Evolutionary conservation across 352 stramenopile genomes (phyloP), one percentile per base, ranked within the genome.

Genomic region (Phytopythium ostracodes): DNA sequence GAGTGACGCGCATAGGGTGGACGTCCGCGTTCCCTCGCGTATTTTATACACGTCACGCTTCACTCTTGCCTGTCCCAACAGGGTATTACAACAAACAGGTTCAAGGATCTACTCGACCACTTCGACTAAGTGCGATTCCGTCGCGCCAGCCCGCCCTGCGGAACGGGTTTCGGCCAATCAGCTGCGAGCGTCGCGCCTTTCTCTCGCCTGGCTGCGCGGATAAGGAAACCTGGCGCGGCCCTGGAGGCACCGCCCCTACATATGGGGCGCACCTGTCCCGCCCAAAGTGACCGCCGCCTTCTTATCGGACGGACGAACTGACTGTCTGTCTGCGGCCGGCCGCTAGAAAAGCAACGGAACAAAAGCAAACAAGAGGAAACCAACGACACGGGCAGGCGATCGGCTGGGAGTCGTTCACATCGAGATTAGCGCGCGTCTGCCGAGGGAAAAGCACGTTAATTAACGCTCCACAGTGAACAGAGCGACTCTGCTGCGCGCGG

Each of bases 61-160:
- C 12, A 54, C 25, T 15, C 49, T 8, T 22, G 10, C 24, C 46
- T 18, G 2, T 52, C 20, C 24, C 11, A 17, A 14, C 3, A 35
- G 22, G 2, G 14, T 36, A 36, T 59, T 0, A 4, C 0, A 7
- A 24, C 8, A 14, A 27, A 20, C 20, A 27, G 31, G 51, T 31
- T 43, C 9, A 57, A 17, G 12, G n/a, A 12, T 31, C n/a, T 24
- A 58, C 31, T 27, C 20, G 18, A 46, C 9, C 8, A 5, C 2
- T 7, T 14, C n/a, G 12, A 4, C 2, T 40, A 60, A 20, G 55
- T 60, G 8, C 55, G 55, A 60, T 60, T 60, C 55, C 25, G 10
- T 20, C 2, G 4, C 20, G 10, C 15, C 55, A 60, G 55, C 9
- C 47, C 12, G 31, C 10, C n/a, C n/a, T 12, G 33, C 8, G 36